Evolutionary conservation across 2,329 filamentous ascomycete genomes (phyloP).

Genomic region (Aureobasidium sp.): DNA sequence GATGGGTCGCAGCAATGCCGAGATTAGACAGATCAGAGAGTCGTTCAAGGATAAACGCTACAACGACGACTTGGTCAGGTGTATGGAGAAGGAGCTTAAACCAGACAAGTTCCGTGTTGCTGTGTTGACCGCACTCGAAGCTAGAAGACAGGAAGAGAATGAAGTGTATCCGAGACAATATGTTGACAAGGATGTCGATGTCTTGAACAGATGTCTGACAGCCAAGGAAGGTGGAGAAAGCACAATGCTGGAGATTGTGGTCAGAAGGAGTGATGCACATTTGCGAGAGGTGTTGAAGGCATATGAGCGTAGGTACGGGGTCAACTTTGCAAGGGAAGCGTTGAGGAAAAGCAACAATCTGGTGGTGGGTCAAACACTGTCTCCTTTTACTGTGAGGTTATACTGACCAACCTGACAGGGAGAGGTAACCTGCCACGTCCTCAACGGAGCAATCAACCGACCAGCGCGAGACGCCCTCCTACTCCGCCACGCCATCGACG

Average conservation of each 20-base stretch:
- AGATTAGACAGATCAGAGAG: conserved; percentile 78
- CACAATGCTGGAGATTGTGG: conserved; percentile 77
- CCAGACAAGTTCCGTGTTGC: conserved; percentile 94
- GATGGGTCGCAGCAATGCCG: conserved; percentile 83
- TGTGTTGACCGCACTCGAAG: conserved; percentile 75
- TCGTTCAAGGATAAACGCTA: conserved; percentile 91
- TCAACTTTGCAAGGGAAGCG: conserved; percentile 82
- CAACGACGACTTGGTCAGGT: conserved; percentile 66
- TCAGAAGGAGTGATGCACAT: conserved; percentile 72
- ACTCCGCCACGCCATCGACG: conserved; percentile 74
- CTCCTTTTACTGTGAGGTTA: neutral
- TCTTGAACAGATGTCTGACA: conserved; percentile 60
- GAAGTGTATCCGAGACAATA: conserved; percentile 54
- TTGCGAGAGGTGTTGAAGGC: conserved; percentile 67
- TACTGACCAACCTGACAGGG: conserved; percentile 48
- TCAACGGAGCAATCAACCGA: conserved; percentile 94
- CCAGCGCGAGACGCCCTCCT: conserved; percentile 88
- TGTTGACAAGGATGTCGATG: conserved; percentile 56
- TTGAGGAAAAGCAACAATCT: conserved; percentile 84
- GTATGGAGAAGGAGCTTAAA: conserved; percentile 87
- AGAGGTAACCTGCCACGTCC: conserved; percentile 86
- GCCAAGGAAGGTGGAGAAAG: conserved; percentile 74
- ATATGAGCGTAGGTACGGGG: conserved; percentile 64
- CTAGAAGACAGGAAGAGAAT: conserved; percentile 71
- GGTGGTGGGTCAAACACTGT: conserved; percentile 57